Evolutionary conservation across 1,284 basidiomycete species (phyloP).

Genomic region (Austroboletus novae-zelandiae): DNA sequence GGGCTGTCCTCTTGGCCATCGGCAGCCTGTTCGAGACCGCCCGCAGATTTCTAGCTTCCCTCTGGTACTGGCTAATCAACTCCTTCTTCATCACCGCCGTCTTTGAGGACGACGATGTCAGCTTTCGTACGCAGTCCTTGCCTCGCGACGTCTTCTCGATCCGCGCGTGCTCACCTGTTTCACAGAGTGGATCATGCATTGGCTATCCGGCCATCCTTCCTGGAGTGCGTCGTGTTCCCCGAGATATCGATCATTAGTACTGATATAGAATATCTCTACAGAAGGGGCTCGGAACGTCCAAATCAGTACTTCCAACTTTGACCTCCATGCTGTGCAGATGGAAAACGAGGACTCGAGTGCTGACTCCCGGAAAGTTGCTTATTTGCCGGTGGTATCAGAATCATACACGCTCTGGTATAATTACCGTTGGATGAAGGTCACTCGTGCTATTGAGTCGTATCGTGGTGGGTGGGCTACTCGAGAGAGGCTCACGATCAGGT

Average conservation of each 20-base stretch:
- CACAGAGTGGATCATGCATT: slow-evolving; percentile 60
- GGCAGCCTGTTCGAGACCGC: slow-evolving; percentile 59
- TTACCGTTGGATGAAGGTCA: slow-evolving; percentile 45
- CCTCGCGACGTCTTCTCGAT: neutral
- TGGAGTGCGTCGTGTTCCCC: slow-evolving; percentile 24
- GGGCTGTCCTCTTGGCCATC: slow-evolving; percentile 59
- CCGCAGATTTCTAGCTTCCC: slow-evolving; percentile 43
- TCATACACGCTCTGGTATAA: slow-evolving; percentile 52
- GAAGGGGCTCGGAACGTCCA: slow-evolving; percentile 51
- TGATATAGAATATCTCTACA: slow-evolving; percentile 16
- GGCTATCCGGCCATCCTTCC: slow-evolving; percentile 53
- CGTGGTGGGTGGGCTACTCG: slow-evolving; percentile 18
- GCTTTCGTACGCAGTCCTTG: slow-evolving; percentile 46
- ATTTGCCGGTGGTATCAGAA: slow-evolving; percentile 45
- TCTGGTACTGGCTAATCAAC: slow-evolving; percentile 46
- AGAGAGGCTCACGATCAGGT: slow-evolving; percentile 25
- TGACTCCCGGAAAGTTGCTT: slow-evolving; percentile 39
- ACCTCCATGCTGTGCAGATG: slow-evolving; percentile 34
- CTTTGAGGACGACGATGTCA: slow-evolving; percentile 57
- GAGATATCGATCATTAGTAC: neutral
- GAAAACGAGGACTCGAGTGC: slow-evolving; percentile 33
- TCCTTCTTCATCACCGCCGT: slow-evolving; percentile 62
- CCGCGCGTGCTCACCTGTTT: neutral
- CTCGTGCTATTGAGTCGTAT: slow-evolving; percentile 20
- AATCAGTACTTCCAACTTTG: slow-evolving; percentile 42